Conservation (phyloP, 805 yeast genomes). For the Candida endomychidarum region DNA sequence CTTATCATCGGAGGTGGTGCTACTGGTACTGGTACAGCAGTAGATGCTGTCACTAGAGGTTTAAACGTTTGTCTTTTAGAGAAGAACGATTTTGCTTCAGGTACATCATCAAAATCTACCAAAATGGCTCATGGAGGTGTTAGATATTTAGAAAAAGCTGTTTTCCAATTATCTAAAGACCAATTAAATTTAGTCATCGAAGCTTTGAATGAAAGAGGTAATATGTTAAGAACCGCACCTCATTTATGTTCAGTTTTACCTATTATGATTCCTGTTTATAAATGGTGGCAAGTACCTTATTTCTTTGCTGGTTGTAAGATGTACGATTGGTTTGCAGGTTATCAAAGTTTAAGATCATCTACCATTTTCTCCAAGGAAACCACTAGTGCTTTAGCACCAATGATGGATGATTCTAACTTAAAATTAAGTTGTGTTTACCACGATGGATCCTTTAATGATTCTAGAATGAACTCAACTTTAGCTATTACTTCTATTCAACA, state of each 20-base stretch:
- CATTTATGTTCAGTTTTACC: constrained; percentile 85
- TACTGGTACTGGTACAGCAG: constrained; percentile 88
- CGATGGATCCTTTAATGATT: constrained; percentile 92
- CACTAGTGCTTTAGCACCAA: constrained; percentile 78
- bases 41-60: constrained; percentile 90
- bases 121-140: constrained; percentile 99
- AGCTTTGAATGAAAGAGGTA: constrained; percentile 45
- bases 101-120: constrained; percentile 91
- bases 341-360: constrained; percentile 76
- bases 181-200: constrained; percentile 49
- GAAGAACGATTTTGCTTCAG: constrained; percentile 85
- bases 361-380: constrained; percentile 66
- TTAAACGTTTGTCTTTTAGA: constrained; percentile 85
- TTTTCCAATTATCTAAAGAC: constrained; percentile 86
- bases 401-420: constrained; percentile 73
- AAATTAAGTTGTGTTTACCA: constrained; percentile 93
- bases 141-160: constrained; percentile 90
- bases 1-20: constrained; percentile 95
- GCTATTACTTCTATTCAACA: constrained; percentile 82
- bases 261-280: constrained; percentile 93
- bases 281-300: constrained; percentile 94
- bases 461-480: constrained; percentile 83
- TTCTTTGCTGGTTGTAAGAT: constrained; percentile 87
- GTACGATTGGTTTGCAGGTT: constrained; percentile 92
- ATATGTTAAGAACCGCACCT: constrained; percentile 87